Percentiles rank a stretch among this genome's conserved stretches.
These are phyloP conservation scores for Lasiodiplodia theobromae DNA, from an alignment of 2,329 filamentous ascomycete genomes.

Conservation along the genomic window DNA sequence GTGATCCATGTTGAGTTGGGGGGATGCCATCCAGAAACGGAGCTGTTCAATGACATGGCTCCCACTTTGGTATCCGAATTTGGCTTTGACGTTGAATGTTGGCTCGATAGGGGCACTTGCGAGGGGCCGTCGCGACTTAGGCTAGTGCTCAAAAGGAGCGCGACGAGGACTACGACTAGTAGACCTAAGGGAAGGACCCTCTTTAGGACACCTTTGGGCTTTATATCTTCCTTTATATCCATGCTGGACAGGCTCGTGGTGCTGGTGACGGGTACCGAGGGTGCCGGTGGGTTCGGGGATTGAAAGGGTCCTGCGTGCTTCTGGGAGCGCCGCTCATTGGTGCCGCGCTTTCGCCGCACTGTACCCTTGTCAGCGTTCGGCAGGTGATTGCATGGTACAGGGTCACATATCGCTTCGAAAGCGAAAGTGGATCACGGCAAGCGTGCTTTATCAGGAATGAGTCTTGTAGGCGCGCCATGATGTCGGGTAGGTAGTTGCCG, in stretches of 20 bases:
- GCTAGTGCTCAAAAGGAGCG: background rate
- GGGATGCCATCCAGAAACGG: slow-evolving; percentile 40
- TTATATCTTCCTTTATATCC: background rate
- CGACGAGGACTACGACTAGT: background rate
- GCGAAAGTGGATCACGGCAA: background rate
- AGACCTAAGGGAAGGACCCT: background rate
- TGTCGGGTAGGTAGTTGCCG: too few relatives aligned
- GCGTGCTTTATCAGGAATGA: too few relatives aligned
- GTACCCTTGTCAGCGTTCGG: background rate
- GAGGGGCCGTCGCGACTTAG: background rate
- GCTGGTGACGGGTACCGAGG: background rate
- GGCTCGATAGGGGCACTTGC: background rate
- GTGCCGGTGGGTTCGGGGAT: background rate
- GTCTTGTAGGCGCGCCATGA: background rate
- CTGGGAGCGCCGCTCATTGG: background rate
- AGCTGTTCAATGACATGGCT: slow-evolving; percentile 22
- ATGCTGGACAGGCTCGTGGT: background rate
- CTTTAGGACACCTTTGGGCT: background rate
- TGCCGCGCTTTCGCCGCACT: background rate
- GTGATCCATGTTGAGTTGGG: slow-evolving; percentile 61
- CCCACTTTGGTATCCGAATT: background rate
- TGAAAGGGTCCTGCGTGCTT: slow-evolving; percentile 13
- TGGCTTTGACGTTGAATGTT: background rate
- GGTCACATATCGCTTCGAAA: background rate
- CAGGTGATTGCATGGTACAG: too few relatives aligned